phyloP scores from a whole-genome alignment of 495 filamentous ascomycete species.

The Amniculicola lignicola region DNA sequence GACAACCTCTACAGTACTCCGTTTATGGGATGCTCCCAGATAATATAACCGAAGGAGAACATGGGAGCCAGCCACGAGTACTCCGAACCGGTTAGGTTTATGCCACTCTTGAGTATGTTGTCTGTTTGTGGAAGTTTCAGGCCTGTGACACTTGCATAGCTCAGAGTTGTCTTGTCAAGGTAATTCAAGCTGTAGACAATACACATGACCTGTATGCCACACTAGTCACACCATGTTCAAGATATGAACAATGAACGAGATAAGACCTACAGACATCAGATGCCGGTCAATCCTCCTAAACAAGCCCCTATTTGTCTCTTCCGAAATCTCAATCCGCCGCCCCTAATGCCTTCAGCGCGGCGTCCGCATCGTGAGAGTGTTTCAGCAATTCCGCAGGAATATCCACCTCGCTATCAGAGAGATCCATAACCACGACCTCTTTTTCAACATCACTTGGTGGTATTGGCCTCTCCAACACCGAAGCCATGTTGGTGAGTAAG shows the following conservation, averaged over 20 bases:
- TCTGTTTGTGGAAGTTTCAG: constrained; percentile 20
- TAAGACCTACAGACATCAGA: constrained; percentile 40
- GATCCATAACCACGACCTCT: not conserved
- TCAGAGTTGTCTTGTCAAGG: constrained; percentile 58
- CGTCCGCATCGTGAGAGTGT: constrained; percentile 59
- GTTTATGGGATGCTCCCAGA: constrained; percentile 55
- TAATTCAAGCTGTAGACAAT: constrained; percentile 49
- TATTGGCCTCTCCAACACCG: not conserved
- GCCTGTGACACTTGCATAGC: constrained; percentile 54
- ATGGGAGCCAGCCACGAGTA: constrained; percentile 29
- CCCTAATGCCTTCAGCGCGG: constrained; percentile 57
- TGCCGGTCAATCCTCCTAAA: constrained; percentile 44
- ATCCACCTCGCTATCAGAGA: not conserved
- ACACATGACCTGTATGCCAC: constrained; percentile 41
- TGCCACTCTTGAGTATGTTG: constrained; percentile 20
- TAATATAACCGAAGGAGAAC: constrained; percentile 47
- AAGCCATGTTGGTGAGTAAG: too few relatives aligned
- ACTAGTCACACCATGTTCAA: too few relatives aligned
- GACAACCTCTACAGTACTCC: constrained; percentile 60
- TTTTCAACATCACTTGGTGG: not conserved
- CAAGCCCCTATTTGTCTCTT: constrained; percentile 49
- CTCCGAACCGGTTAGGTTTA: constrained; percentile 12
- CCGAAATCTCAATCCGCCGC: constrained; percentile 53
- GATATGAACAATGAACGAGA: not conserved
- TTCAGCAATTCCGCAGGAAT: constrained; percentile 40